Conservation (phyloP, 345 rosid genomes). For the Eucalyptus regnans region DNA sequence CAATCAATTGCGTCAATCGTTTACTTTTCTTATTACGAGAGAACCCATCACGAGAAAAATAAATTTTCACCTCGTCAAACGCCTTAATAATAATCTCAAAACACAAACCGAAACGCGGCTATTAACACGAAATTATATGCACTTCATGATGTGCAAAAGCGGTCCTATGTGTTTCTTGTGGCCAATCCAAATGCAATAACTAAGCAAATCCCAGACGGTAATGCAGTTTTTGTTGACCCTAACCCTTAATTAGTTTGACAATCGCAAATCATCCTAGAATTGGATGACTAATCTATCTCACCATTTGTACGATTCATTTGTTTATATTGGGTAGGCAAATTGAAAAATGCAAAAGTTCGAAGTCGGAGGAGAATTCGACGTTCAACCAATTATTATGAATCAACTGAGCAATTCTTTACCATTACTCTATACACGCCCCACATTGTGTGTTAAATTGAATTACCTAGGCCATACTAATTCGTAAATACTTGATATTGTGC, state of each 20-base stretch:
- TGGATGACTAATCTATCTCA: neutral
- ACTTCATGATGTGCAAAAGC: neutral
- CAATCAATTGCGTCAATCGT: neutral
- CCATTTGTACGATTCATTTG: neutral
- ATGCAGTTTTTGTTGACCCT: too few species aligned
- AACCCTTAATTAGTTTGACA: too few species aligned
- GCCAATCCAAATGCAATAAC: neutral
- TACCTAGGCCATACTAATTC: neutral
- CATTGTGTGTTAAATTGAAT: neutral
- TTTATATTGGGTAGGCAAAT: neutral
- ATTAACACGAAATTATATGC: neutral
- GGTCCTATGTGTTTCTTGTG: neutral
- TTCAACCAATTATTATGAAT: neutral
- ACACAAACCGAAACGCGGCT: accelerated
- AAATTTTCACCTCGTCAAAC: accelerated
- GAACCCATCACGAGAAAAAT: neutral
- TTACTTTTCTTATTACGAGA: neutral
- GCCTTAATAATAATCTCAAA: accelerated
- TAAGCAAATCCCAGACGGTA: too few species aligned
- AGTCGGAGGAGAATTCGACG: accelerated
- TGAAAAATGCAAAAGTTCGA: neutral
- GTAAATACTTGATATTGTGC: neutral
- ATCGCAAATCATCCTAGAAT: neutral
- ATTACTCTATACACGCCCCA: neutral
- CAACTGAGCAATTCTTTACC: neutral